phyloP scores from a whole-genome alignment of 768 basidiomycete species.

The Rhizopogon vesiculosus region DNA sequence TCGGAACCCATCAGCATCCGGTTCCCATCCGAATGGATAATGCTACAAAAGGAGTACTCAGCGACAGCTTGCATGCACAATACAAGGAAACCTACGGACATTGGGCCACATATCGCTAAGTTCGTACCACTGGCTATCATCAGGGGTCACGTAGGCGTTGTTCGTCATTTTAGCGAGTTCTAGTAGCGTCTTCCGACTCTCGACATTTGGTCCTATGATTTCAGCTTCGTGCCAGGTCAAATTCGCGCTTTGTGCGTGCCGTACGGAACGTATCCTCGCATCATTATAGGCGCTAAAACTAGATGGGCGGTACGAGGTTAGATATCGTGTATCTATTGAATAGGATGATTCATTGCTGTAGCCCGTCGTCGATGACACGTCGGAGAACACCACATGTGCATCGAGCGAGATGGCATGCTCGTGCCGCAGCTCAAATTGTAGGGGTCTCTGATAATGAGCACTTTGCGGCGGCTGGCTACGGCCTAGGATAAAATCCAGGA shows the following conservation, averaged over 20 bases:
- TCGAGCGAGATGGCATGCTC: slow-evolving; percentile 49
- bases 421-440: slow-evolving; percentile 56
- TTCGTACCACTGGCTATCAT: slow-evolving; percentile 74
- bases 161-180: slow-evolving; percentile 93
- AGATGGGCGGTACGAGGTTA: slow-evolving; percentile 40
- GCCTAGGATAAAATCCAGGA: slow-evolving; percentile 26
- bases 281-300: slow-evolving; percentile 41
- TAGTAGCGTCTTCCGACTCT: slow-evolving; percentile 68
- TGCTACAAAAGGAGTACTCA: slow-evolving; percentile 1
- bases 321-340: slow-evolving; percentile 32
- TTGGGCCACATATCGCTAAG: slow-evolving; percentile 61
- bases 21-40: slow-evolving; percentile 90
- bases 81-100: slow-evolving; percentile 26
- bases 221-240: slow-evolving; percentile 75
- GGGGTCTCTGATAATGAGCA: slow-evolving; percentile 11
- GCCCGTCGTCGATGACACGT: slow-evolving; percentile 25
- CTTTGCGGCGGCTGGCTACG: slow-evolving; percentile 2
- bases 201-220: slow-evolving; percentile 69
- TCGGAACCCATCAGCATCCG: slow-evolving; percentile 80
- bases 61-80: neutral
- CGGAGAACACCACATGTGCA: slow-evolving; percentile 51
- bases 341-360: slow-evolving; percentile 24
- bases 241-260: slow-evolving; percentile 39
- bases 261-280: slow-evolving; percentile 41
- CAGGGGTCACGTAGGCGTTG: slow-evolving; percentile 76